These are phyloP conservation scores for Salix exigua DNA, from an alignment of 345 rosid species.

Conservation along the genomic window DNA sequence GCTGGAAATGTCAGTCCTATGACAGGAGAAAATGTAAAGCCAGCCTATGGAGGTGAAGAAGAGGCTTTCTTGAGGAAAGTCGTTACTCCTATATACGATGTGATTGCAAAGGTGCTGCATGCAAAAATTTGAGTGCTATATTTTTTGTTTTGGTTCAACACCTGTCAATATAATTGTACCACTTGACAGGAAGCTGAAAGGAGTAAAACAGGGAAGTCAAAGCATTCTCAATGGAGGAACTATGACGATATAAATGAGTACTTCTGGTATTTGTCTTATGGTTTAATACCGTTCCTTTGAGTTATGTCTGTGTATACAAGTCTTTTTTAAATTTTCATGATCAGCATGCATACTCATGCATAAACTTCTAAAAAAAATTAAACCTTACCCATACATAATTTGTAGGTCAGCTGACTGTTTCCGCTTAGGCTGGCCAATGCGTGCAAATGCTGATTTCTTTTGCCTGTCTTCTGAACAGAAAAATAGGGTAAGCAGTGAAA, in stretches of 20 bases:
- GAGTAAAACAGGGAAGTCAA: slow-evolving; percentile 80
- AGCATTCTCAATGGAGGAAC: slow-evolving; percentile 99
- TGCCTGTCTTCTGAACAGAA: slow-evolving; percentile 40
- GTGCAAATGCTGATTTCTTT: slow-evolving; percentile 94
- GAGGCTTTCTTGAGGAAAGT: slow-evolving; percentile 94
- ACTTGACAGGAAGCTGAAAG: slow-evolving; percentile 77
- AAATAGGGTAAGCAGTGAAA: slow-evolving; percentile 50
- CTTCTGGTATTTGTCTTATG: slow-evolving; percentile 60
- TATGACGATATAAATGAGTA: slow-evolving; percentile 97
- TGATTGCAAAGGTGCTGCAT: slow-evolving; percentile 61
- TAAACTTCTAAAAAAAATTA: slow-evolving; percentile 17
- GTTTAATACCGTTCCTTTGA: slow-evolving; percentile 1
- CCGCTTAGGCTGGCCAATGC: slow-evolving; percentile 99
- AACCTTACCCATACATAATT: not conserved
- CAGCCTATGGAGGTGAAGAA: slow-evolving; percentile 96
- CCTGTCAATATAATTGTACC: slow-evolving; percentile 7
- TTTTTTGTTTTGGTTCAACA: slow-evolving; percentile 1
- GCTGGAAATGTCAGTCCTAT: slow-evolving; percentile 96
- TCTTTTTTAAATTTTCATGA: not conserved
- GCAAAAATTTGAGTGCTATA: not conserved
- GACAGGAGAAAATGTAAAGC: slow-evolving; percentile 98
- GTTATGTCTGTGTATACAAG: not conserved
- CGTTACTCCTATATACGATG: slow-evolving; percentile 84
- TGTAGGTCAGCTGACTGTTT: slow-evolving; percentile 95
- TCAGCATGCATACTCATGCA: slow-evolving; percentile 14